These are phyloP conservation scores for Przewalskia tangutica DNA, from an alignment of 257 asterid genomes.

Conservation along the genomic window DNA sequence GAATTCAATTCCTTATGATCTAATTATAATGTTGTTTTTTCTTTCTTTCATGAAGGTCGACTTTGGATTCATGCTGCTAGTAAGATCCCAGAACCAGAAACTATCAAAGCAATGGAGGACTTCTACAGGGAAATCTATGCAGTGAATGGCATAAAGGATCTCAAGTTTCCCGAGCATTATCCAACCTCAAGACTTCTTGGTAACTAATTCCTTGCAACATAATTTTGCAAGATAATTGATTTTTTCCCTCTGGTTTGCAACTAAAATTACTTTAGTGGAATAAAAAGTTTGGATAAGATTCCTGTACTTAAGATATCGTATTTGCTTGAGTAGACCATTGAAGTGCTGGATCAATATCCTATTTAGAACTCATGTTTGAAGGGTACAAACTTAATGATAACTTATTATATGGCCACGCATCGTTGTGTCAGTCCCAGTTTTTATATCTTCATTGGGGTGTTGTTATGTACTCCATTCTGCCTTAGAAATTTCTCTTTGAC, in stretches of 20 bases:
- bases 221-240: not conserved
- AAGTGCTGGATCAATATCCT: not conserved
- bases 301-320: not conserved
- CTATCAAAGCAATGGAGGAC: conserved; percentile 92
- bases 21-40: not conserved
- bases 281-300: not conserved
- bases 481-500: not conserved
- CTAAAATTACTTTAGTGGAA: not conserved
- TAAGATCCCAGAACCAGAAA: conserved; percentile 78
- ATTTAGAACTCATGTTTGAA: not conserved
- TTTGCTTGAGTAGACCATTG: not conserved
- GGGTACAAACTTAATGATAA: not conserved
- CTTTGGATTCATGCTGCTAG: conserved; percentile 99
- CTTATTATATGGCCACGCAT: not conserved
- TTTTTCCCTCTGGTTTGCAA: not conserved
- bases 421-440: not conserved
- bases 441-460: not conserved
- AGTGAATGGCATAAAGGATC: conserved; percentile 62
- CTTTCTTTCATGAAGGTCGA: conserved; percentile 40
- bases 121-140: conserved; percentile 90
- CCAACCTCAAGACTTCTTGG: conserved; percentile 91
- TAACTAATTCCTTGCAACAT: conserved; percentile 12
- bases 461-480: not conserved
- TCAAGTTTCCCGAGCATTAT: conserved; percentile 86
- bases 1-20: not conserved